Evolutionary conservation across 495 filamentous ascomycete genomes (phyloP), one percentile per base, ranked within the genome.

Genomic region (Aspergillus bridgeri): DNA sequence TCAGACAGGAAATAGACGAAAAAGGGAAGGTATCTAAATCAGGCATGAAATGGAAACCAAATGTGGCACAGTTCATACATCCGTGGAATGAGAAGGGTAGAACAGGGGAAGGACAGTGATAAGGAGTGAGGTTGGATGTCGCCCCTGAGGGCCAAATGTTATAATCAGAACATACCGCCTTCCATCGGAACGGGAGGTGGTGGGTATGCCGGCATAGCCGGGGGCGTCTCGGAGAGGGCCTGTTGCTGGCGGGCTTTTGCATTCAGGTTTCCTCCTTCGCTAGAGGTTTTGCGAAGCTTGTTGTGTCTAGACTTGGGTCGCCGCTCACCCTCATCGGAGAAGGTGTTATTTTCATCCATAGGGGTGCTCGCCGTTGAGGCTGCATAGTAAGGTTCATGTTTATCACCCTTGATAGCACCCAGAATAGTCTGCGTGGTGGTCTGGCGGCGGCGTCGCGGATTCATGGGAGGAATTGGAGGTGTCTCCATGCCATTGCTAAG

Each of bases 391-490:
- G 69, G 58, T 38, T 76, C 64, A 52, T 69, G 63, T 63, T 61
- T 65, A 65, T 75, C 72, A 46, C 66, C 65, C 58, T 76, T 78
- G 54, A 82, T 72, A 2, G 78, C 79, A 8, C 81, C 79, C 6
- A 84, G 66, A 19, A 83, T 79, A 5, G 78, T 77, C 47, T 80
- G 77, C 0, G 79, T 74, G 7, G 78, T 79, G 0, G 82, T 82
- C 48, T 74, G 77, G 27, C 86, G 84, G 19, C 84, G 82, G 22
- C 87, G 80, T 19, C 84, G 81, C 6, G 87, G 87, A 68, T 90
- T 88, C 74, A 89, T 87, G 3, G 85, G 85, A 24, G 87, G 87
- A 3, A 89, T 62, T 3, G 87, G 85, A 6, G 86, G 87, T 1
- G 71, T 60, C 4, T 68, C 62, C 66, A 70, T 69, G 24, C 73